Conservation (phyloP, 768 basidiomycete genomes). For the Daedaleopsis nitida region DNA sequence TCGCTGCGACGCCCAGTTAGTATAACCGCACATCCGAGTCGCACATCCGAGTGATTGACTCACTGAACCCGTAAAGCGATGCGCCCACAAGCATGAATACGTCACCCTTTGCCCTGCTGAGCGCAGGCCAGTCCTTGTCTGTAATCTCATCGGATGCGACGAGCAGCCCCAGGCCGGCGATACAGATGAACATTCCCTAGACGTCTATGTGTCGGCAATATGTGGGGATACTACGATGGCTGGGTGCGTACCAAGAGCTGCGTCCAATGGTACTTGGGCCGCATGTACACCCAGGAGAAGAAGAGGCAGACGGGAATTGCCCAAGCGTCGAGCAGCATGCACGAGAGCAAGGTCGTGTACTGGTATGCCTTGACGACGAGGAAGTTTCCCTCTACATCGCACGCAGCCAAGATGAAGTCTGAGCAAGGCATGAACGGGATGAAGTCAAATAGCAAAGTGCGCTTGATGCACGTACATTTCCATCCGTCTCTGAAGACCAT, state of each 20-base stretch:
- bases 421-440: not conserved
- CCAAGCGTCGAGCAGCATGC: slow-evolving; percentile 94
- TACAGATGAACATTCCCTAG: slow-evolving; percentile 73
- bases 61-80: slow-evolving; percentile 85
- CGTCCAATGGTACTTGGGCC: slow-evolving; percentile 79
- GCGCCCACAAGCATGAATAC: slow-evolving; percentile 87
- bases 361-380: slow-evolving; percentile 84
- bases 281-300: slow-evolving; percentile 84
- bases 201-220: not conserved
- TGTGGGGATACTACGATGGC: not conserved
- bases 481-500: slow-evolving; percentile 77
- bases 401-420: slow-evolving; percentile 79
- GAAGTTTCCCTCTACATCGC: slow-evolving; percentile 89
- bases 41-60: slow-evolving; percentile 30
- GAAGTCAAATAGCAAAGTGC: not conserved
- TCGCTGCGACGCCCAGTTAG: slow-evolving; percentile 47
- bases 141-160: slow-evolving; percentile 80
- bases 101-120: slow-evolving; percentile 74
- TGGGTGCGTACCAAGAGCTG: slow-evolving; percentile 62
- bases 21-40: not conserved
- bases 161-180: slow-evolving; percentile 77
- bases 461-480: slow-evolving; percentile 63
- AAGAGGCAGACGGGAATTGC: slow-evolving; percentile 87
- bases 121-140: slow-evolving; percentile 69
- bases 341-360: slow-evolving; percentile 85